A percentile compares a stretch with the other conserved stretches of the same genome.
Conservation (phyloP, 441 rosid genomes). For the Erodium texanum region DNA sequence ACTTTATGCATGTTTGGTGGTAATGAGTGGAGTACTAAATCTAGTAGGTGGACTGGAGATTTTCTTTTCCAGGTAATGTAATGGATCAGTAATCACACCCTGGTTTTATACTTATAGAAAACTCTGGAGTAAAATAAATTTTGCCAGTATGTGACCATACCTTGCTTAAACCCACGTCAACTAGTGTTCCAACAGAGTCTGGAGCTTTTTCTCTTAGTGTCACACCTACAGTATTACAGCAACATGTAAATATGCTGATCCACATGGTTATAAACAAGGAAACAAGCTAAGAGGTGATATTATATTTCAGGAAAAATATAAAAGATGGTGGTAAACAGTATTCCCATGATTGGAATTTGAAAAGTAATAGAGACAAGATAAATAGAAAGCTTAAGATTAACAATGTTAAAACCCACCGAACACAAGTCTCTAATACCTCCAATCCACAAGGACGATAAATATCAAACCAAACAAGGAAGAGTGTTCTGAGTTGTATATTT, state of each 20-base stretch:
- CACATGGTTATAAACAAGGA: neutral
- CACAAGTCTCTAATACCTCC: neutral
- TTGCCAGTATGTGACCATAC: slow-evolving; percentile 28
- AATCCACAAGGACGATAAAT: neutral
- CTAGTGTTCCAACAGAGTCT: slow-evolving; percentile 43
- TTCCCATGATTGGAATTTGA: neutral
- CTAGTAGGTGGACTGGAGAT: neutral
- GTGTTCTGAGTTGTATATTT: too few species aligned
- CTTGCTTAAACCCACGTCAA: slow-evolving; percentile 89
- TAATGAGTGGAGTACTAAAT: neutral
- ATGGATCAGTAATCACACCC: neutral
- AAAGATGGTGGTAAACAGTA: neutral
- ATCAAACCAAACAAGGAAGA: neutral
- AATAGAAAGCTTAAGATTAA: neutral
- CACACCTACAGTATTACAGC: slow-evolving; percentile 45
- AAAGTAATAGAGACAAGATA: too few species aligned
- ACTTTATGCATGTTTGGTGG: neutral
- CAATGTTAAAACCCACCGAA: neutral
- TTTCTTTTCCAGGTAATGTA: neutral
- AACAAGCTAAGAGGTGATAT: neutral
- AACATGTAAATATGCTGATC: slow-evolving; percentile 10
- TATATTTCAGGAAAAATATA: neutral
- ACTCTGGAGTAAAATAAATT: neutral
- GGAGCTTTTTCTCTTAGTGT: slow-evolving; percentile 47
- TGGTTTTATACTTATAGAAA: neutral